phyloP scores from a whole-genome alignment of 1,284 basidiomycete species.

The Serendipita sp. region DNA sequence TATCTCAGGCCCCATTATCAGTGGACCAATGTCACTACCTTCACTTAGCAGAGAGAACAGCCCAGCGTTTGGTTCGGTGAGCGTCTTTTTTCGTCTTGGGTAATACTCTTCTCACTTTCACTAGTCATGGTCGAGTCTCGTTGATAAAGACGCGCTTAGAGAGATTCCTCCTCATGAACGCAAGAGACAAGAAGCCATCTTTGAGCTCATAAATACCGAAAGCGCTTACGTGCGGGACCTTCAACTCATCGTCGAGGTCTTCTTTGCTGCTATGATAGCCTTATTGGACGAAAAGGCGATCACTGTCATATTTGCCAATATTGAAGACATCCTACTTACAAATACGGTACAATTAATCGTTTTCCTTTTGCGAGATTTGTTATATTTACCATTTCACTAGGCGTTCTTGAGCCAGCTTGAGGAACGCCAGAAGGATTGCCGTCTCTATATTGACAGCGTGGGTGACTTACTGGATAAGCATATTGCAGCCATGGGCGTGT shows the following conservation, averaged over 20 bases:
- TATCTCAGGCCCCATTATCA: slow-evolving; percentile 21
- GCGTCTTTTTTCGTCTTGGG: slow-evolving; percentile 19
- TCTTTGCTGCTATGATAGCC: slow-evolving; percentile 66
- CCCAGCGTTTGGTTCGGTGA: slow-evolving; percentile 54
- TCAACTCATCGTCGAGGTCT: slow-evolving; percentile 83
- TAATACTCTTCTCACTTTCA: slow-evolving; percentile 4
- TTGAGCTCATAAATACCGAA: slow-evolving; percentile 85
- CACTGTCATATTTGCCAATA: slow-evolving; percentile 79
- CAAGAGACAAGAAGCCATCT: slow-evolving; percentile 82
- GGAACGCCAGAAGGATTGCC: slow-evolving; percentile 75
- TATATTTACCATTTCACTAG: slow-evolving; percentile 23
- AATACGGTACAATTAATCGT: slow-evolving; percentile 49
- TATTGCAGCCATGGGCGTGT: slow-evolving; percentile 64
- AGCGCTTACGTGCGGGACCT: slow-evolving; percentile 76
- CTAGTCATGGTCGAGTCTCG: slow-evolving; percentile 81
- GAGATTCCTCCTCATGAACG: slow-evolving; percentile 66
- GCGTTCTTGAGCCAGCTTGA: slow-evolving; percentile 76
- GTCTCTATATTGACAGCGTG: slow-evolving; percentile 79
- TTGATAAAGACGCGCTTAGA: slow-evolving; percentile 67
- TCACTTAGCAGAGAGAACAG: slow-evolving; percentile 27
- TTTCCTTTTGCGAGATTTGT: slow-evolving; percentile 9
- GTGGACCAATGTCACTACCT: slow-evolving; percentile 23
- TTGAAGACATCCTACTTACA: slow-evolving; percentile 78
- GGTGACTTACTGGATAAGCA: slow-evolving; percentile 72
- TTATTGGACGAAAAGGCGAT: slow-evolving; percentile 67